Evolutionary conservation across 2,329 filamentous ascomycete genomes (phyloP), one percentile per base, ranked within the genome.

Genomic region (Trichoderma semiorbis): DNA sequence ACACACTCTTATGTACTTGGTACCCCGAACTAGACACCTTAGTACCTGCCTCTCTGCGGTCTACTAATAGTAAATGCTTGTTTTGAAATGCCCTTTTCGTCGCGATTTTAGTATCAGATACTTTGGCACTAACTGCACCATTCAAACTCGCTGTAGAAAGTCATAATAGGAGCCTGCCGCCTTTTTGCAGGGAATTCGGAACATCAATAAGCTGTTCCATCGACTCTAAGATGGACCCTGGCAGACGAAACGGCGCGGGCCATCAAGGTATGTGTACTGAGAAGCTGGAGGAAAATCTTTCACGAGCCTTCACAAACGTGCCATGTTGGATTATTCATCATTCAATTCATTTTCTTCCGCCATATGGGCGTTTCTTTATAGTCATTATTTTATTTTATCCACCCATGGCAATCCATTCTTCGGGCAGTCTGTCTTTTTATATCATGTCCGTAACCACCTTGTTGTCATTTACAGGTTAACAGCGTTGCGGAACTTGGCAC

Each of bases 401-500:
- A 57, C 57, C 66, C 66, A 47, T 16, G 34, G 60, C 47, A 69
- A 14, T 60, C 28, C 55, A 60, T 69, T 62, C 39, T 62, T 57
- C 39, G 55, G 57, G 55, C 28, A 10, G 21, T n/a, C 39, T 53
- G 57, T 30, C 57, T 14, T 69, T 43, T 69, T 34, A 53, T 18
- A 24, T 21, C 16, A 21, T 47, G 26, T 34, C 34, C 32, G 39
- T 21, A 1, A 2, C 64, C 14, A 39, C 47, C n/a, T n/a, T 18
- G 14, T 32, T 30, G 39, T 39, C 57, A 68, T 69, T 90, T 93
- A 97, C 85, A 98, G 84, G 87, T 93, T 95, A 80, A 98, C 92
- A 75, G 95, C 86, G 78, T 86, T 94, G 87, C 95, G 93, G 93
- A 98, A 99, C 82, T 94, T 94, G 81, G 88, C 85, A 78, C 96